Percentiles rank a stretch among this genome's conserved stretches.
Conservation (phyloP, 2,329 filamentous ascomycete species). For the Verticillium isaacii region DNA sequence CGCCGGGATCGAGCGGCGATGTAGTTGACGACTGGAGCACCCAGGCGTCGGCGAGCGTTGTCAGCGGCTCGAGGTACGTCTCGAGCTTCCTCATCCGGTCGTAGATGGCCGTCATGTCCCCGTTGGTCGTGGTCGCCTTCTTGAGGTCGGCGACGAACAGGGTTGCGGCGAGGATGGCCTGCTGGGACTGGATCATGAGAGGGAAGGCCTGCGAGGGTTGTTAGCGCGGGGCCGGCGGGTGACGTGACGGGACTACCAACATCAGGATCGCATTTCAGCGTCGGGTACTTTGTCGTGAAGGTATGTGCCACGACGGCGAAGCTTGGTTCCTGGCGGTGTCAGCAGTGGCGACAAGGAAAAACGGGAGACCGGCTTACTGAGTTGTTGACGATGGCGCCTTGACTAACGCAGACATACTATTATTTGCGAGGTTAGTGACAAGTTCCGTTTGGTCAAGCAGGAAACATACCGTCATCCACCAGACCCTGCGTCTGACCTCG, state of each 20-base stretch:
- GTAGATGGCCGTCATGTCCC: constrained; percentile 34
- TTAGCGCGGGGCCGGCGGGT: neutral
- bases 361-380: constrained; percentile 25
- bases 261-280: constrained; percentile 33
- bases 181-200: constrained; percentile 40
- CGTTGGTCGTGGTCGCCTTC: constrained; percentile 29
- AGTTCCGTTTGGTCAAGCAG: neutral
- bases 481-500: constrained; percentile 41
- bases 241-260: constrained; percentile 4
- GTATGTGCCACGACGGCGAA: constrained; percentile 36
- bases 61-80: constrained; percentile 28
- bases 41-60: constrained; percentile 30
- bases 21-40: constrained; percentile 24
- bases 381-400: constrained; percentile 46
- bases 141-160: constrained; percentile 44
- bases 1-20: constrained; percentile 29
- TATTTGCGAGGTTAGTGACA: neutral
- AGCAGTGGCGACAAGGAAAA: constrained; percentile 1
- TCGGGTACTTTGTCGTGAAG: constrained; percentile 39
- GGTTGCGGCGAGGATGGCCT: constrained; percentile 40
- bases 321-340: constrained; percentile 30
- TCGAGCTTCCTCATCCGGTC: constrained; percentile 36
- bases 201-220: constrained; percentile 30
- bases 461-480: constrained; percentile 46
- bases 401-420: constrained; percentile 43